Conservation (phyloP, 23 red algal species). For the Gracilariopsis chorda region DNA sequence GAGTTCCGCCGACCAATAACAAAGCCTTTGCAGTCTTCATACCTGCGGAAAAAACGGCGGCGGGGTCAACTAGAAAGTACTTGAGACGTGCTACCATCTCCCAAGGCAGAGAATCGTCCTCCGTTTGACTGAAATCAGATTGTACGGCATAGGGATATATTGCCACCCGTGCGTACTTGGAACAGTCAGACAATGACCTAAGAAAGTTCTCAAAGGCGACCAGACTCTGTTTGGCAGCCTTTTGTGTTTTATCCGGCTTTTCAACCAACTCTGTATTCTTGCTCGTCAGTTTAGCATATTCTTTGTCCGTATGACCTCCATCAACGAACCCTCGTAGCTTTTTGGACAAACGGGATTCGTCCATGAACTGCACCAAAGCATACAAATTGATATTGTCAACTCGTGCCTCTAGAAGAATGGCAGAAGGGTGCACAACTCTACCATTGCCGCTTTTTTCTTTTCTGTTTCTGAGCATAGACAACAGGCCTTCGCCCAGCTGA, state of each 20-base stretch:
- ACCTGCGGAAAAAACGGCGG: conserved; percentile 16
- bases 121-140: background rate
- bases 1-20: conserved; percentile 85
- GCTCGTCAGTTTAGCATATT: background rate
- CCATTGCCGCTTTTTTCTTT: background rate
- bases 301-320: background rate
- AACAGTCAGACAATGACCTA: conserved; percentile 5
- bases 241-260: background rate
- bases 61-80: conserved; percentile 77
- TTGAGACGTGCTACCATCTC: conserved; percentile 34
- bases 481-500: conserved; percentile 28
- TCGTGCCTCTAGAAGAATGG: conserved; percentile 65
- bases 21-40: conserved; percentile 64
- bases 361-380: conserved; percentile 50
- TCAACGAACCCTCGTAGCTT: conserved; percentile 87
- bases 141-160: conserved; percentile 36
- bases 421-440: conserved; percentile 49
- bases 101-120: background rate
- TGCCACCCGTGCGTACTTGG: conserved; percentile 41
- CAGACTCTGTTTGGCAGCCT: conserved; percentile 34
- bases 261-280: background rate
- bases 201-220: conserved; percentile 39
- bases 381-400: conserved; percentile 95
- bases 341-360: conserved; percentile 31
- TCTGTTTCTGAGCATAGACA: conserved; percentile 10